Percentiles rank a stretch among this genome's conserved stretches.
Conservation (phyloP, 306 rosid genomes). For the Ormosia emarginata region DNA sequence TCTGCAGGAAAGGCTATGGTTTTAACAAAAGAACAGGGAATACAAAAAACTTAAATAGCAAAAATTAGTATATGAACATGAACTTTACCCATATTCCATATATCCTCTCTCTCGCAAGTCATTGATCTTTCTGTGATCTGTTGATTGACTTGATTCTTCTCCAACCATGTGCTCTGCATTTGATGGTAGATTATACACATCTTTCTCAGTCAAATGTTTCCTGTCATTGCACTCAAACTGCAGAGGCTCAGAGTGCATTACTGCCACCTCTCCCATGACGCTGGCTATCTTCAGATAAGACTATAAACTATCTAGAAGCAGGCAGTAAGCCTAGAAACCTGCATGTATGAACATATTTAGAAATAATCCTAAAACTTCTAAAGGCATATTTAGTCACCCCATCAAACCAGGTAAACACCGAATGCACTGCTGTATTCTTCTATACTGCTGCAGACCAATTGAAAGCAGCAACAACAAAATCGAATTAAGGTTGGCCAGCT, state of each 20-base stretch:
- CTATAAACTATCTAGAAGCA: conserved; percentile 26
- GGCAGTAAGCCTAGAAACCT: conserved; percentile 51
- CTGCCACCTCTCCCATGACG: conserved; percentile 49
- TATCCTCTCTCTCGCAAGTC: conserved; percentile 46
- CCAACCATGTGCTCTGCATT: conserved; percentile 21
- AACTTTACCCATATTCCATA: conserved; percentile 59
- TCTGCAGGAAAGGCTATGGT: conserved; percentile 31
- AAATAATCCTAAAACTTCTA: conserved; percentile 29
- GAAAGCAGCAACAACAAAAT: conserved; percentile 65
- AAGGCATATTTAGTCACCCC: conserved; percentile 46
- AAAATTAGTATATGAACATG: background rate
- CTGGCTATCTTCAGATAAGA: conserved; percentile 23
- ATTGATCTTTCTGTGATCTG: background rate
- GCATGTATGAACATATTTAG: conserved; percentile 48
- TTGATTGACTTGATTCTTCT: conserved; percentile 30
- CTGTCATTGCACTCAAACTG: conserved; percentile 37
- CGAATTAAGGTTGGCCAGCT: conserved; percentile 66
- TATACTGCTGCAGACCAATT: conserved; percentile 48
- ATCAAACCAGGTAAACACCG: conserved; percentile 46
- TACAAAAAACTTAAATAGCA: background rate
- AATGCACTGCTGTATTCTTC: conserved; percentile 54
- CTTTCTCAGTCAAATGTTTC: conserved; percentile 30
- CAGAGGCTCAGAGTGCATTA: conserved; percentile 37
- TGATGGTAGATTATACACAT: conserved; percentile 19
- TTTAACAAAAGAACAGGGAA: background rate